These are phyloP conservation scores for Globisporangium mamillatum DNA, from an alignment of 352 stramenopile genomes.

Conservation along the genomic window DNA sequence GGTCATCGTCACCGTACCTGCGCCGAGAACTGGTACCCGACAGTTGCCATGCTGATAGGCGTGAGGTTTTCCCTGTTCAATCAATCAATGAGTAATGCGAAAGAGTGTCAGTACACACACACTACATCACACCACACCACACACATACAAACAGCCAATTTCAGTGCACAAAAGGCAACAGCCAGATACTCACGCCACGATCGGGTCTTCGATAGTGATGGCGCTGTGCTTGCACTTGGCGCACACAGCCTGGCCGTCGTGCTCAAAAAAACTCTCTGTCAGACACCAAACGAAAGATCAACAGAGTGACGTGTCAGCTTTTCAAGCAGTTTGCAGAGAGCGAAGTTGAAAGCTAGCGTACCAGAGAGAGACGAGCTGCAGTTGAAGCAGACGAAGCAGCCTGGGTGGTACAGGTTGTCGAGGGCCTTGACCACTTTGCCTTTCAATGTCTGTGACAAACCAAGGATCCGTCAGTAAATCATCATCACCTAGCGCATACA, in stretches of 20 bases:
- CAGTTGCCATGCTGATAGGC: conserved; percentile 50
- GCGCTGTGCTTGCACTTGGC: conserved; percentile 75
- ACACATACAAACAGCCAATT: neutral
- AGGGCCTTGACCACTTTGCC: conserved; percentile 85
- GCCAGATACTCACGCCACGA: conserved; percentile 36
- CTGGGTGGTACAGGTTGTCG: conserved; percentile 81
- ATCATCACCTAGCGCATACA: neutral
- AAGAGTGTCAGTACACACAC: neutral
- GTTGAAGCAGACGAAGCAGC: conserved; percentile 79
- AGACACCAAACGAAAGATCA: conserved; percentile 5
- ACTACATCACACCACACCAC: too few species aligned
- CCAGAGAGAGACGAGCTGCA: conserved; percentile 75
- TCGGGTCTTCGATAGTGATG: conserved; percentile 48
- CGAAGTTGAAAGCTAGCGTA: conserved; percentile 20
- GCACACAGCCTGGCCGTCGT: conserved; percentile 71
- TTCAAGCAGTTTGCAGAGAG: neutral
- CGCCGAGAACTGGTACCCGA: conserved; percentile 75
- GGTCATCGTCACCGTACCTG: conserved; percentile 16
- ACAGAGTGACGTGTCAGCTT: neutral
- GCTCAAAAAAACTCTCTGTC: conserved; percentile 84
- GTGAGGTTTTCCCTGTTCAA: conserved; percentile 42
- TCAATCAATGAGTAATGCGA: neutral
- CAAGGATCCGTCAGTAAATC: neutral
- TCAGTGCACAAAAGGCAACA: neutral
- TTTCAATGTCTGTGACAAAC: conserved; percentile 47